Conservation (phyloP, 2,329 filamentous ascomycete genomes). For the Ascochyta koolunga region DNA sequence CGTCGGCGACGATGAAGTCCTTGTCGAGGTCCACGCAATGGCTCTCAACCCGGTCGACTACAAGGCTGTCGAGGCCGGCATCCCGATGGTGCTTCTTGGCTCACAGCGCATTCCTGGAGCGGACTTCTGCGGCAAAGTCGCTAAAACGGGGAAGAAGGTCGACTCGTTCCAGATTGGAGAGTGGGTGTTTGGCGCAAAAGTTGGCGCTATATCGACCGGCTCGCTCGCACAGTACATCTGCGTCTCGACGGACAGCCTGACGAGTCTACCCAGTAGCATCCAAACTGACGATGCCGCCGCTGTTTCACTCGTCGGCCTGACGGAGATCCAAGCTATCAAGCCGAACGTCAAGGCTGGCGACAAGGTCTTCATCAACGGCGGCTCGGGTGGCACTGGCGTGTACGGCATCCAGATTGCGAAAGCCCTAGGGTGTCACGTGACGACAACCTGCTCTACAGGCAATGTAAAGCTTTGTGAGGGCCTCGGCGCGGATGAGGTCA, state of each 20-base stretch:
- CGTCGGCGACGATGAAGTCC: conserved; percentile 53
- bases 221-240: conserved; percentile 48
- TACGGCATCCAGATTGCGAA: conserved; percentile 70
- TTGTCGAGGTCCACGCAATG: conserved; percentile 61
- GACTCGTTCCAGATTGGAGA: conserved; percentile 44
- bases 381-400: conserved; percentile 65
- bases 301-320: conserved; percentile 47
- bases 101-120: conserved; percentile 51
- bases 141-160: conserved; percentile 39
- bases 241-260: conserved; percentile 27
- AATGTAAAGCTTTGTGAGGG: conserved; percentile 64
- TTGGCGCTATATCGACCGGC: conserved; percentile 41
- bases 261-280: conserved; percentile 34
- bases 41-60: conserved; percentile 69
- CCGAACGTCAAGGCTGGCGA: conserved; percentile 51
- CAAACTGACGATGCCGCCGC: conserved; percentile 45
- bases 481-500: conserved; percentile 68
- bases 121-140: conserved; percentile 61
- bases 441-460: conserved; percentile 61
- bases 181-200: conserved; percentile 49
- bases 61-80: conserved; percentile 63
- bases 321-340: conserved; percentile 48
- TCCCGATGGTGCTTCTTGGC: conserved; percentile 39
- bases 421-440: conserved; percentile 64
- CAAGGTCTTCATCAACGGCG: conserved; percentile 69